A percentile compares a stretch with the other conserved stretches of the same genome.
Conservation (phyloP, 306 rosid genomes). For the Cicer judaicum region DNA sequence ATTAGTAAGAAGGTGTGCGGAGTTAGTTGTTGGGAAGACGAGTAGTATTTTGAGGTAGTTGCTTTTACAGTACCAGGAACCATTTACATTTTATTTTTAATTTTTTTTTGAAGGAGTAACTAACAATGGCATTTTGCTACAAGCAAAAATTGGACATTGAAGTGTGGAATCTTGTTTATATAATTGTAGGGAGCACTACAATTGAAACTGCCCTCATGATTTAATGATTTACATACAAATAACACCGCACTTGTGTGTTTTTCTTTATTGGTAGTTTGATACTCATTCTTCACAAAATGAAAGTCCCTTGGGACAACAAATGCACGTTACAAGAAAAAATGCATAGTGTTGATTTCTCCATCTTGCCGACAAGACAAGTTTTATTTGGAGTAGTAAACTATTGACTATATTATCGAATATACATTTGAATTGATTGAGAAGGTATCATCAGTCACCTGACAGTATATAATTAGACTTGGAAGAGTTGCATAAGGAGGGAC, state of each 20-base stretch:
- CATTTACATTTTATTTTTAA: not conserved
- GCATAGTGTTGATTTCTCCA: conserved; percentile 13
- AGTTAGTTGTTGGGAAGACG: not conserved
- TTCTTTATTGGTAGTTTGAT: conserved; percentile 15
- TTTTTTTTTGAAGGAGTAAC: conserved; percentile 4
- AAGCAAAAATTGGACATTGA: not conserved
- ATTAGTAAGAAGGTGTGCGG: not conserved
- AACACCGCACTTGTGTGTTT: not conserved
- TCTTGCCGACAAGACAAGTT: not conserved
- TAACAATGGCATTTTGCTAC: not conserved
- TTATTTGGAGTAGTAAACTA: not conserved
- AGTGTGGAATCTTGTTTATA: not conserved
- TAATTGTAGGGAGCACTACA: not conserved
- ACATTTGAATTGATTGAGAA: conserved; percentile 23
- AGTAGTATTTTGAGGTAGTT: conserved; percentile 3
- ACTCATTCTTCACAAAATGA: not conserved
- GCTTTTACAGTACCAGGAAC: not conserved
- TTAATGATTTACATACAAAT: conserved; percentile 19
- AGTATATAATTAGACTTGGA: conserved; percentile 7
- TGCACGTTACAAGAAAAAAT: conserved; percentile 23
- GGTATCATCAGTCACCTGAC: not conserved
- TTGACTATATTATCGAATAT: conserved; percentile 12
- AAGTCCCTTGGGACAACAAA: conserved; percentile 31
- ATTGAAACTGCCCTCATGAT: conserved; percentile 14
- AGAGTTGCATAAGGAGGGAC: conserved; percentile 12